Conservation (phyloP, 768 basidiomycete species). For the Phylloporus sp. region DNA sequence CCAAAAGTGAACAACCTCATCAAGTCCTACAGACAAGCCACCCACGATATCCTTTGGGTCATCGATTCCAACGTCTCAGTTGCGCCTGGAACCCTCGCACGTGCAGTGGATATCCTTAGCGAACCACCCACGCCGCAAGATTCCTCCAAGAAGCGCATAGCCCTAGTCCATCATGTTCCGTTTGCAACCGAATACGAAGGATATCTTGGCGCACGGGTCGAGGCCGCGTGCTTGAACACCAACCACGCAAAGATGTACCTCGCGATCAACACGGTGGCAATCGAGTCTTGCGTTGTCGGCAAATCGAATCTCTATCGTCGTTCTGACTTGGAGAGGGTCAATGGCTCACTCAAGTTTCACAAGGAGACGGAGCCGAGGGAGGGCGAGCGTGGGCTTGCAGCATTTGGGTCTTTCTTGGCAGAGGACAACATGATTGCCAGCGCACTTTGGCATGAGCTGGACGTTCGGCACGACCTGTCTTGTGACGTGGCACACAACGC, state of each 20-base stretch:
- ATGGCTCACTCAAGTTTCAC: constrained; percentile 55
- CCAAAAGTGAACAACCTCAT: constrained; percentile 98
- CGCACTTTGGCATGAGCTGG: constrained; percentile 91
- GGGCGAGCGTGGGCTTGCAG: constrained; percentile 52
- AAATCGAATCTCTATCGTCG: constrained; percentile 94
- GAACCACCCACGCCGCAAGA: constrained; percentile 35
- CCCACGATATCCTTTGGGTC: constrained; percentile 91
- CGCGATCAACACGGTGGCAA: constrained; percentile 81
- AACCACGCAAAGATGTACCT: constrained; percentile 99
- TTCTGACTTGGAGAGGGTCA: constrained; percentile 76
- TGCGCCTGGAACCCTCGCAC: constrained; percentile 70
- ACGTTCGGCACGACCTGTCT: constrained; percentile 82
- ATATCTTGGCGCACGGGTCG: constrained; percentile 73
- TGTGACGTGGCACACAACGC: constrained; percentile 87
- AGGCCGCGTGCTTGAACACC: constrained; percentile 93
- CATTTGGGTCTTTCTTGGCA: constrained; percentile 85
- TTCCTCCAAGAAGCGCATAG: constrained; percentile 48
- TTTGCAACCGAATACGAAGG: constrained; percentile 72
- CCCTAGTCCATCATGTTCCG: constrained; percentile 93
- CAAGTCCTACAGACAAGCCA: constrained; percentile 72
- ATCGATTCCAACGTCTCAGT: constrained; percentile 92
- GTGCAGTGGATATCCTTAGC: constrained; percentile 74
- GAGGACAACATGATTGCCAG: constrained; percentile 98
- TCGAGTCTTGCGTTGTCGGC: constrained; percentile 95
- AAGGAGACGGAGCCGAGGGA: constrained; percentile 21